Percentiles rank a stretch among this genome's conserved stretches.
Conservation (phyloP, 305 asterid genomes). For the Fraxinus paxiana region DNA sequence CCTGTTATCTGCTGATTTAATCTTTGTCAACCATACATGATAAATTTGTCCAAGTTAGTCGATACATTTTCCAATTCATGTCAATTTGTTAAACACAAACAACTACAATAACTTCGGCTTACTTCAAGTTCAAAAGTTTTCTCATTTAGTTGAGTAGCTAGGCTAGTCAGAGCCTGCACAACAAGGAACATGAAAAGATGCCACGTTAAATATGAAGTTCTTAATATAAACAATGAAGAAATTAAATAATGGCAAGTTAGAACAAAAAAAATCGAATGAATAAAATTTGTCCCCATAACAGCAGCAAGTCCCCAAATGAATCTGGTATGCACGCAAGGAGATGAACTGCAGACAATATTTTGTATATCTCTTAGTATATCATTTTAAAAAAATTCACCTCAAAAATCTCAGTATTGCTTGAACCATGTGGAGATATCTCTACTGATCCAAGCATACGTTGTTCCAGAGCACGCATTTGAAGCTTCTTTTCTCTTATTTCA, state of each 20-base stretch:
- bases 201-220: neutral
- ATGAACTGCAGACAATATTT: neutral
- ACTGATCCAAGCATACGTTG: slow-evolving; percentile 80
- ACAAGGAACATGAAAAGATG: neutral
- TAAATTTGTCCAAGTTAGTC: slow-evolving; percentile 32
- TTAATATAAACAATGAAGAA: neutral
- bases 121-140: slow-evolving; percentile 83
- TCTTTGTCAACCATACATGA: slow-evolving; percentile 36
- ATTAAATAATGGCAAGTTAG: neutral
- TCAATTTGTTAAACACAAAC: slow-evolving; percentile 16
- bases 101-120: slow-evolving; percentile 23
- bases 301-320: neutral
- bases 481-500: slow-evolving; percentile 68
- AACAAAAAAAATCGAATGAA: neutral
- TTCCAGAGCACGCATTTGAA: slow-evolving; percentile 61
- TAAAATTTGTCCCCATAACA: neutral
- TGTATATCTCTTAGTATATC: neutral
- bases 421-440: slow-evolving; percentile 51
- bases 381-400: slow-evolving; percentile 44
- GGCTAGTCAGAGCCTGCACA: slow-evolving; percentile 60
- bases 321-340: neutral
- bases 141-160: slow-evolving; percentile 72
- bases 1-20: slow-evolving; percentile 85
- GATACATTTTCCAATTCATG: slow-evolving; percentile 3
- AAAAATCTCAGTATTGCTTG: slow-evolving; percentile 50